Evolutionary conservation across 805 yeast species (phyloP).

Genomic region (Wickerhamiella slavikovae): DNA sequence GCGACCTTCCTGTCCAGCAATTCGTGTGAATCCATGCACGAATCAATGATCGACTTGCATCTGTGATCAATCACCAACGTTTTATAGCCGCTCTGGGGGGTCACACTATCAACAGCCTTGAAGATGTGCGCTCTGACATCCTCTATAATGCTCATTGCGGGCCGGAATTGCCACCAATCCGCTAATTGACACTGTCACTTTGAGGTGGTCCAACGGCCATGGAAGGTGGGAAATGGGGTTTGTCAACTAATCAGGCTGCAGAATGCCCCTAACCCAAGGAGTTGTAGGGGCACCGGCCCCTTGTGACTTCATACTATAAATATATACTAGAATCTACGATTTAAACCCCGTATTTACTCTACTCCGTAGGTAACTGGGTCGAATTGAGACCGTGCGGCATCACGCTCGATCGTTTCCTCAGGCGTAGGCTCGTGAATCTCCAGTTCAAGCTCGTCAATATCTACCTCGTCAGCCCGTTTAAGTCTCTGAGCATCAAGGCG

Average conservation of each 20-base stretch:
- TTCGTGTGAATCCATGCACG: conserved; percentile 21
- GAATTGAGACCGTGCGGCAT: conserved; percentile 41
- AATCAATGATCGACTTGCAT: conserved; percentile 11
- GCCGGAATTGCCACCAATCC: too few relatives aligned
- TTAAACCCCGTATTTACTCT: too few relatives aligned
- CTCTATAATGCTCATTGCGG: too few relatives aligned
- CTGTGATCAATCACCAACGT: conserved; percentile 14
- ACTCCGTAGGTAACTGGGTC: conserved; percentile 52
- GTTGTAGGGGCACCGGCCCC: too few relatives aligned
- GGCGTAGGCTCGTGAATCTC: conserved; percentile 54
- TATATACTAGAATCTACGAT: too few relatives aligned
- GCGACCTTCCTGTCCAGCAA: conserved; percentile 17
- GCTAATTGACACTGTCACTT: too few relatives aligned
- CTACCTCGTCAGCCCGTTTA: conserved; percentile 33
- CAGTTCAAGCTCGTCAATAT: conserved; percentile 41
- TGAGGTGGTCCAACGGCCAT: too few relatives aligned
- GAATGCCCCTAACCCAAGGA: too few relatives aligned
- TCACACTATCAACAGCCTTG: conserved; percentile 20
- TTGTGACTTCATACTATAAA: too few relatives aligned
- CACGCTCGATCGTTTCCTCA: conserved; percentile 46
- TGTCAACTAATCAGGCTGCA: too few relatives aligned
- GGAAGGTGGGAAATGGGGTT: too few relatives aligned
- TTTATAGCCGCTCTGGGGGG: conserved; percentile 24
- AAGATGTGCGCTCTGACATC: too few relatives aligned
- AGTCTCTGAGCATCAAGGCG: conserved; percentile 36